Evolutionary conservation across 139 green algal genomes (phyloP).

Genomic region (Tetraselmis chui): DNA sequence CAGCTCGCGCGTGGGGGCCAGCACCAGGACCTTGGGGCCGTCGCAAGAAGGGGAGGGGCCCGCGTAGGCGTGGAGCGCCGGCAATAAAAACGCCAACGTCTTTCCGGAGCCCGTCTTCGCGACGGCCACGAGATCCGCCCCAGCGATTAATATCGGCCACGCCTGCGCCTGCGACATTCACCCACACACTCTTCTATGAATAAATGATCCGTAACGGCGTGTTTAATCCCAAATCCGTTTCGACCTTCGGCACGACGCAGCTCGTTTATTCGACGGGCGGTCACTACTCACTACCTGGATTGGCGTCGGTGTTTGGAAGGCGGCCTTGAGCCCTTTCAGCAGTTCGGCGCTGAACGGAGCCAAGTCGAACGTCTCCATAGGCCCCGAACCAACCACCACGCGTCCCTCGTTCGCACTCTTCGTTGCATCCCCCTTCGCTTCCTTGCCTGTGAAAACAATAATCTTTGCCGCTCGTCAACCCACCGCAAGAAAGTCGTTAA

Average conservation of each 20-base stretch:
- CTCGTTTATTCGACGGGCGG: not conserved
- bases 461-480: too few species aligned
- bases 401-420: too few species aligned
- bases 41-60: not conserved
- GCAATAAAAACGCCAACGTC: slow-evolving; percentile 82
- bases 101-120: slow-evolving; percentile 89
- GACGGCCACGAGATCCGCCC: slow-evolving; percentile 75
- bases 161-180: slow-evolving; percentile 46
- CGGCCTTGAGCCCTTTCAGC: slow-evolving; percentile 64
- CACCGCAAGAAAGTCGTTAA: too few species aligned
- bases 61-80: slow-evolving; percentile 40
- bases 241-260: too few species aligned
- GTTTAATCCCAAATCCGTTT: too few species aligned
- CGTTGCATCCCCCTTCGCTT: too few species aligned
- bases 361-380: not conserved
- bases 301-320: slow-evolving; percentile 73
- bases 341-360: slow-evolving; percentile 50
- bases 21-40: slow-evolving; percentile 57
- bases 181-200: too few species aligned
- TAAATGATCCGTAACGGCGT: not conserved
- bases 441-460: too few species aligned
- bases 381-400: too few species aligned
- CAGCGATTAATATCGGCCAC: slow-evolving; percentile 84
- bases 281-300: slow-evolving; percentile 57
- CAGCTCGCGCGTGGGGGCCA: slow-evolving; percentile 90